Percentiles rank a stretch among this genome's conserved stretches.
Evolutionary conservation across 306 rosid genomes (phyloP).

Genomic region (Lithocarpus polystachyus): DNA sequence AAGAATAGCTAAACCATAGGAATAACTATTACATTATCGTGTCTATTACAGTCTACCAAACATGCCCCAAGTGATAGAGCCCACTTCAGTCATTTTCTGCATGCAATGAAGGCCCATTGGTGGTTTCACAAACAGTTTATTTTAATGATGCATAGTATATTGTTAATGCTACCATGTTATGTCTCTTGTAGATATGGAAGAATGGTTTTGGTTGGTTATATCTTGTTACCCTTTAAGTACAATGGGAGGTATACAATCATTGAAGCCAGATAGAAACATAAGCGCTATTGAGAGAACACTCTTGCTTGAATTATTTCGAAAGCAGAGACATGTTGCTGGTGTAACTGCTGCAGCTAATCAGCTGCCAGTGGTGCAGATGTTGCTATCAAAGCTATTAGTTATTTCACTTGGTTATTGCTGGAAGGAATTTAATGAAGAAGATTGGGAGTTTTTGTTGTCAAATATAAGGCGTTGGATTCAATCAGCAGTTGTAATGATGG

Average conservation of each 20-base stretch:
- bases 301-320: slow-evolving; percentile 65
- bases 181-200: slow-evolving; percentile 72
- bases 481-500: slow-evolving; percentile 75
- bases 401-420: slow-evolving; percentile 89
- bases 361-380: slow-evolving; percentile 69
- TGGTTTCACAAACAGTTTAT: slow-evolving; percentile 7
- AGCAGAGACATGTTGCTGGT: slow-evolving; percentile 68
- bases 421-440: slow-evolving; percentile 77
- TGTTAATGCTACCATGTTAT: slow-evolving; percentile 21
- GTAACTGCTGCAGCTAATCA: slow-evolving; percentile 50
- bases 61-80: not conserved
- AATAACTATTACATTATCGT: too few species aligned
- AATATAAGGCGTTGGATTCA: slow-evolving; percentile 81
- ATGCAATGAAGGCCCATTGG: slow-evolving; percentile 3
- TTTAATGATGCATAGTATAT: slow-evolving; percentile 16
- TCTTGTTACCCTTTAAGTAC: slow-evolving; percentile 77
- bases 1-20: too few species aligned
- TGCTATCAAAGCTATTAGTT: slow-evolving; percentile 73
- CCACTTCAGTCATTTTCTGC: not conserved
- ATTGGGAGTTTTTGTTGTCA: slow-evolving; percentile 78
- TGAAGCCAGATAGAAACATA: slow-evolving; percentile 58
- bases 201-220: slow-evolving; percentile 78
- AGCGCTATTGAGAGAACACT: slow-evolving; percentile 58
- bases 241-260: slow-evolving; percentile 42
- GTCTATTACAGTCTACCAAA: too few species aligned